Conservation (phyloP, 805 yeast genomes). For the Yarrowia divulgata region DNA sequence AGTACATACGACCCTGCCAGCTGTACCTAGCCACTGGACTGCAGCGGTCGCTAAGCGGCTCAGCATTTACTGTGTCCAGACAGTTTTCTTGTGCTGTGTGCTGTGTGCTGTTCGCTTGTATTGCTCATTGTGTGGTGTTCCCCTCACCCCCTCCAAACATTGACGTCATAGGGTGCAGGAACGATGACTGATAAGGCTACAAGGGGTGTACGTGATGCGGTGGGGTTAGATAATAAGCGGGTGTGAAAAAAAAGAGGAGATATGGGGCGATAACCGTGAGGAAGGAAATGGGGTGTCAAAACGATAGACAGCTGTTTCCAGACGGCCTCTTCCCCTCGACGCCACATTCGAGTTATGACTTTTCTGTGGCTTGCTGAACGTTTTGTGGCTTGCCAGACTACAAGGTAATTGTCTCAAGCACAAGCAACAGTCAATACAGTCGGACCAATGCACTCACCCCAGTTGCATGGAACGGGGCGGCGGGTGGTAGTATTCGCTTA, state of each 20-base stretch:
- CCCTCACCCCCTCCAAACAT: slow-evolving; percentile 6
- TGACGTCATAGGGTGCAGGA: slow-evolving; percentile 29
- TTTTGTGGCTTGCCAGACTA: slow-evolving; percentile 15
- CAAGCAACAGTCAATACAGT: background rate
- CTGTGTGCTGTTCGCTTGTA: too few relatives aligned
- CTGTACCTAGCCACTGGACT: background rate
- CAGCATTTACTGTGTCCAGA: too few relatives aligned
- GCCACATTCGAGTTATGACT: slow-evolving; percentile 22
- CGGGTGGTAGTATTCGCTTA: slow-evolving; percentile 3
- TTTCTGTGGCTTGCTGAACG: slow-evolving; percentile 31
- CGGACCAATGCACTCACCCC: background rate
- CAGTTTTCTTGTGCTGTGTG: too few relatives aligned
- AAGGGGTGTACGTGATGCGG: background rate
- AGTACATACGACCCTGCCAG: too few relatives aligned
- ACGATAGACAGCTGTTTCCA: too few relatives aligned
- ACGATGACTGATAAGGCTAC: slow-evolving; percentile 25
- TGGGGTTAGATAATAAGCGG: background rate
- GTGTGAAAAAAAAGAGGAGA: background rate
- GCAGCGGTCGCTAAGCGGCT: too few relatives aligned
- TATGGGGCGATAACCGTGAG: too few relatives aligned
- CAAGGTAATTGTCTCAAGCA: slow-evolving; percentile 7
- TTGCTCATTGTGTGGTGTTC: background rate
- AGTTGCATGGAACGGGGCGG: slow-evolving; percentile 7
- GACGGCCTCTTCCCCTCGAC: background rate
- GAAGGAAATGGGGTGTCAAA: too few relatives aligned